Evolutionary conservation across 345 rosid species (phyloP).

Genomic region (Linum lewisii): DNA sequence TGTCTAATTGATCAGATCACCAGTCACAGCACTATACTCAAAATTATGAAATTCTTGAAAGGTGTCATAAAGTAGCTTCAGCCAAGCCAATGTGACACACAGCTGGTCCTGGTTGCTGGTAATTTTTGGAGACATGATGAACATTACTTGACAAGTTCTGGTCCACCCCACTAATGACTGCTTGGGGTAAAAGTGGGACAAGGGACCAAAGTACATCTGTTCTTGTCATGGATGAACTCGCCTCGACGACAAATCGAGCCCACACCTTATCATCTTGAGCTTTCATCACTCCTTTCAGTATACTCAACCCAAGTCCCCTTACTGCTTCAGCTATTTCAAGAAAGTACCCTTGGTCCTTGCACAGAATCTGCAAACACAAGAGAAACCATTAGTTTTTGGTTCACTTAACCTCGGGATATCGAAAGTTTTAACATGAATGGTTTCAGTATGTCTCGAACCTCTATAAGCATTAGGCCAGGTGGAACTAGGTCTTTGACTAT

Average conservation of each 20-base stretch:
- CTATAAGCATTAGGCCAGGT: slow-evolving; percentile 78
- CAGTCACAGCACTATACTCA: slow-evolving; percentile 12
- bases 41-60: slow-evolving; percentile 8
- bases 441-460: slow-evolving; percentile 32
- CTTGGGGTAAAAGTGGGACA: slow-evolving; percentile 51
- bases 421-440: background rate
- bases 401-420: background rate
- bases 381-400: background rate
- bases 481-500: slow-evolving; percentile 65
- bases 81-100: slow-evolving; percentile 16
- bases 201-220: slow-evolving; percentile 73
- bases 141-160: slow-evolving; percentile 20
- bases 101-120: slow-evolving; percentile 19
- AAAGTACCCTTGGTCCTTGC: slow-evolving; percentile 64
- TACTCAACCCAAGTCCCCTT: slow-evolving; percentile 59
- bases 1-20: slow-evolving; percentile 6
- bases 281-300: slow-evolving; percentile 80
- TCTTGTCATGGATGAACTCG: slow-evolving; percentile 42
- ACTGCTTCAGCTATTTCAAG: slow-evolving; percentile 76
- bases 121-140: slow-evolving; percentile 28
- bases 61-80: slow-evolving; percentile 8
- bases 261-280: slow-evolving; percentile 47
- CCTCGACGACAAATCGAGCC: slow-evolving; percentile 87
- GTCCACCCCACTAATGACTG: slow-evolving; percentile 22
- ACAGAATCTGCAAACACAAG: slow-evolving; percentile 49